Base-by-base conservation (phyloP, 2,329 filamentous ascomycete species). In the Cordyceps cicadae region DNA sequence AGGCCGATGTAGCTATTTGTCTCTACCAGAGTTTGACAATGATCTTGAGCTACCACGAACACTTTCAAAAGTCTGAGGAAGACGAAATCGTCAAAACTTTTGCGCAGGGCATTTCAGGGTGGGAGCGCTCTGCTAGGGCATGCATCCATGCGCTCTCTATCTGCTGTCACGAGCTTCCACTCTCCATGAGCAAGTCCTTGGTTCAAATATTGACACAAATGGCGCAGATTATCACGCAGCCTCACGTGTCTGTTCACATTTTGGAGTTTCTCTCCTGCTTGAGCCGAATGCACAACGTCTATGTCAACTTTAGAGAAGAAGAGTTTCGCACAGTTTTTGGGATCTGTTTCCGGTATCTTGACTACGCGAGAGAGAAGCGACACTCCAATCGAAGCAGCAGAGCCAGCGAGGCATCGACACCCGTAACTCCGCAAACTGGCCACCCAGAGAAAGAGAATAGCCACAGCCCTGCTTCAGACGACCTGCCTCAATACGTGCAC, bases 131-230 rank as follows among this genome's bases (percentile, higher is more conserved):
- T 59, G 91, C 92, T 21, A 94, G 92, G 69, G 89, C 87, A 63
- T 99, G 94, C 73, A 96, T 99, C 58, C 93, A 99, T 71, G 93
- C 93, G 0, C 78, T 99, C 21, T 92, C 92, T 0, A 88, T 99
- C 63, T 97, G 93, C 76, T 97, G 92, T 71, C 92, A 97, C 68
- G 94, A 99, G 72, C 83, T 97, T 29, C 92, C 94, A 3, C 81
- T 89, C 19, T 93, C 93, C 14, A 89, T 92, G 56, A 90, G 88
- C 70, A 96, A 93, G 70, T 88, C 87, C 21, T 80, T 97, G 63
- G 89, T 93, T 51, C 88, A 86, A 51, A 90, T 97, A 66, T 80
- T 99, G 60, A 89, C 92, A 68, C 93, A 91, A 70, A 96, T 99
- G 90, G 88, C 92, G 1, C 90, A 92, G 67, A 95, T 97, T 68